Base-by-base conservation (phyloP, 139 green algal genomes). In the Chlamydomonas applanata region DNA sequence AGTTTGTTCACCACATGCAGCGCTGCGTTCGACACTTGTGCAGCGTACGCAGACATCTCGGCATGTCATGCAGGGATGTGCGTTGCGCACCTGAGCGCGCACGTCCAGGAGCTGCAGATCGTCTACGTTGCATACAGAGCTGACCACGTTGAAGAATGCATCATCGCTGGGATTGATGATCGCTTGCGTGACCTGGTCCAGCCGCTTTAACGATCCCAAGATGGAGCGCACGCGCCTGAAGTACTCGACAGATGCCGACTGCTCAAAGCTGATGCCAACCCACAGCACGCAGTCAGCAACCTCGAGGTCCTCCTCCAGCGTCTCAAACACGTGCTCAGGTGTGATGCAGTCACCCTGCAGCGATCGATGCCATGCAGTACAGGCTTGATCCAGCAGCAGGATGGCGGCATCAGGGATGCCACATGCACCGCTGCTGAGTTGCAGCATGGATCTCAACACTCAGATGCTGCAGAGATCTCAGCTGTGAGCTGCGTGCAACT, bases 181-280 rank as follows among this genome's bases (percentile, higher is more conserved):
- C 20, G 85, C 93, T 85, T 96, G 90, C 75, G 54, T 49, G 14
- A 79, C 71, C 0, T 59, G 19, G 33, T 71, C 59, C 36, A 78
- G 61, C 4, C 77, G 46, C 11, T 36, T 67, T 36, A 66, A 24
- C 1, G 71, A 78, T 34, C 63, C 69, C 46, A 87, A 49, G 32
- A 81, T 80, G 25, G 54, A 40, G 19, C 89, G 71, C 64, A 92
- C 91, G 22, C 82, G 84, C 29, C 90, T 76, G 79, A 98, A 98
- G 85, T 98, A 98, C 53, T 89, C 77, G 0, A 91, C 91, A 30
- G 84, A 92, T 2, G 93, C 93, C 0, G 71, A 87, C 83, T 98
- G 93, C 82, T 97, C 85, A 82, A 98, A 98, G 72, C 87, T 94
- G 82, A 98, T 97, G 71, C 93, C 93, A 19, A 94, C 82, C 93